phyloP scores from a whole-genome alignment of 2,329 filamentous ascomycete species.

The Thielaviopsis populi region DNA sequence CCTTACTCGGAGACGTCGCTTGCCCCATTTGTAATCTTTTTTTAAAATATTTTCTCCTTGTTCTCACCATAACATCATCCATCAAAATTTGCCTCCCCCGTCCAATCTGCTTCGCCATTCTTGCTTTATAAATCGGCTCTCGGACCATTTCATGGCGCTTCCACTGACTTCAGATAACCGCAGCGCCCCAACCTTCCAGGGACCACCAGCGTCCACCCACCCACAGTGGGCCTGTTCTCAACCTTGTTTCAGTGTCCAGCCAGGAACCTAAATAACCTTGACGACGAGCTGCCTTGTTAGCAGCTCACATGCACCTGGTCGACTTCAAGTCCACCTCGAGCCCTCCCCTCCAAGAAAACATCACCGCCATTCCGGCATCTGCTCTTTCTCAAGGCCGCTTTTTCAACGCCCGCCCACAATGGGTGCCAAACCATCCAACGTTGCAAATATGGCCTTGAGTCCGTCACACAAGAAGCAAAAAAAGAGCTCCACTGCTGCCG shows the following conservation, averaged over 20 bases:
- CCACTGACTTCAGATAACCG: constrained; percentile 8
- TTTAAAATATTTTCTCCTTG: constrained; percentile 4
- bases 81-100: not conserved
- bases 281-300: not conserved
- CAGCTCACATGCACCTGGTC: not conserved
- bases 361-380: not conserved
- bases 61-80: constrained; percentile 1
- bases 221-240: not conserved
- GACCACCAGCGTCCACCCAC: not conserved
- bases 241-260: not conserved
- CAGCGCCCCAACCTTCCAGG: constrained; percentile 1
- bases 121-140: not conserved
- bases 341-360: not conserved
- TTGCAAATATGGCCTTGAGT: not conserved
- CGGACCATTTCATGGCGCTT: constrained; percentile 4
- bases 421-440: not conserved
- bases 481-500: not conserved
- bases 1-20: too few relatives aligned
- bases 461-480: not conserved
- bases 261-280: not conserved
- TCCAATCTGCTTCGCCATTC: not conserved
- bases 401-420: not conserved
- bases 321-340: not conserved
- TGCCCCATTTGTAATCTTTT: constrained; percentile 8
- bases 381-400: not conserved